Evolutionary conservation across 352 stramenopile genomes (phyloP), one percentile per base, ranked within the genome.

Genomic region (Pythium aphanidermatum): DNA sequence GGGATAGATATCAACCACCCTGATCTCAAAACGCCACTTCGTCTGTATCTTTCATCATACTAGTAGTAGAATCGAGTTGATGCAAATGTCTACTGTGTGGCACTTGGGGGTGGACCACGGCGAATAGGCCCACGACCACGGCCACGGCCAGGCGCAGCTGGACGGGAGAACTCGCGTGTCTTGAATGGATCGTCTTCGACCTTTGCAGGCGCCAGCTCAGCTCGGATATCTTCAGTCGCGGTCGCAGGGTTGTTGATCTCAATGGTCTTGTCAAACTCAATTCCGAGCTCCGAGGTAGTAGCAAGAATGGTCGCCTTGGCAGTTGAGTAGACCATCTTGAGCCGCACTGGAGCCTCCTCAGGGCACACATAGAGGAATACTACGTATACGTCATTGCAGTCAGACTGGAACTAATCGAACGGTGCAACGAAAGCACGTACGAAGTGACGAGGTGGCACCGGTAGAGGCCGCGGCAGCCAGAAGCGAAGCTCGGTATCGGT

Each of bases 281-380:
- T 72, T 10, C 72, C 67, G 14, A 87, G 60, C 39, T 77, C 64
- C 21, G 69, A 50, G 16, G 78, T 77, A 2, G 67, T 77, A n/a
- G 73, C 72, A 20, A 94, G 64, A 19, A 96, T 70, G 12, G 79
- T 92, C 16, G 85, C 84, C 45, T 95, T 95, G 46, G 75, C 85
- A 5, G 86, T 93, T 36, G 86, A 95, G 56, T 95, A 95, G 12
- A 89, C 83, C 86, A 96, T 96, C 66, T 95, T 96, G 35, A 86
- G 58, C 12, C 85, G 74, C 39, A 96, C 74, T 6, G 83, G 70
- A 0, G 82, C 70, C 16, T 92, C 80, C 52, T 96, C 86, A 0
- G 86, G 86, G 34, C 86, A 96, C 21, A 91, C 81, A 50, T 95
- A 96, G 53, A 95, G 66, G 47, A 96, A 94, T 28, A 95, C 81